These are phyloP conservation scores for Daldinia concentrica DNA, from an alignment of 495 filamentous ascomycete genomes.

Conservation along the genomic window DNA sequence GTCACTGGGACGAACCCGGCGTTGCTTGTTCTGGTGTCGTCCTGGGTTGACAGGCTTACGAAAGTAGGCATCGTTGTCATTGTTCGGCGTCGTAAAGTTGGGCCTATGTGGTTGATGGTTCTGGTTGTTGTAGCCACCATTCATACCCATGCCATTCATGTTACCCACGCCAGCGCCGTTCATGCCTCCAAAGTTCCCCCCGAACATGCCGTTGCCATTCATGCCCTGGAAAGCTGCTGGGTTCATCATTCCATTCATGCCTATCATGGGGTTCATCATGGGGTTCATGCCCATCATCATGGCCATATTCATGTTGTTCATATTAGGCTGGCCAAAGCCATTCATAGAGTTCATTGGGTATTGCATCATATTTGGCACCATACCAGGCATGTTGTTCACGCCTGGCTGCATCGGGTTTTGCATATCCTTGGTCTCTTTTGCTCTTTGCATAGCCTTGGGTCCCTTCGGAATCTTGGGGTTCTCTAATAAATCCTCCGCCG, in stretches of 20 bases:
- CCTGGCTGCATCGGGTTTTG: slow-evolving; percentile 49
- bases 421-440: slow-evolving; percentile 50
- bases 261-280: slow-evolving; percentile 64
- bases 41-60: slow-evolving; percentile 96
- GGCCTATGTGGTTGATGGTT: slow-evolving; percentile 58
- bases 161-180: slow-evolving; percentile 57
- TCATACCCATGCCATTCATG: slow-evolving; percentile 43
- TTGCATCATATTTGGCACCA: slow-evolving; percentile 56
- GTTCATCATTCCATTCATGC: slow-evolving; percentile 61
- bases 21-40: slow-evolving; percentile 81
- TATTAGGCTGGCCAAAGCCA: slow-evolving; percentile 51
- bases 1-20: slow-evolving; percentile 83
- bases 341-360: slow-evolving; percentile 53
- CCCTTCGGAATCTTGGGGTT: slow-evolving; percentile 71
- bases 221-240: slow-evolving; percentile 63
- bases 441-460: slow-evolving; percentile 66
- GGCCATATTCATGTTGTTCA: slow-evolving; percentile 53
- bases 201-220: slow-evolving; percentile 57
- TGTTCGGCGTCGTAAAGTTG: slow-evolving; percentile 73
- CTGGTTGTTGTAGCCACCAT: slow-evolving; percentile 51
- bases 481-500: slow-evolving; percentile 75
- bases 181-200: slow-evolving; percentile 51
- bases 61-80: slow-evolving; percentile 93
- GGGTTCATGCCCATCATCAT: slow-evolving; percentile 59
- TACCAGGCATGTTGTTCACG: slow-evolving; percentile 55